Percentiles rank a stretch among this genome's conserved stretches.
phyloP scores from a whole-genome alignment of 306 rosid genomes.

The Datisca glomerata region DNA sequence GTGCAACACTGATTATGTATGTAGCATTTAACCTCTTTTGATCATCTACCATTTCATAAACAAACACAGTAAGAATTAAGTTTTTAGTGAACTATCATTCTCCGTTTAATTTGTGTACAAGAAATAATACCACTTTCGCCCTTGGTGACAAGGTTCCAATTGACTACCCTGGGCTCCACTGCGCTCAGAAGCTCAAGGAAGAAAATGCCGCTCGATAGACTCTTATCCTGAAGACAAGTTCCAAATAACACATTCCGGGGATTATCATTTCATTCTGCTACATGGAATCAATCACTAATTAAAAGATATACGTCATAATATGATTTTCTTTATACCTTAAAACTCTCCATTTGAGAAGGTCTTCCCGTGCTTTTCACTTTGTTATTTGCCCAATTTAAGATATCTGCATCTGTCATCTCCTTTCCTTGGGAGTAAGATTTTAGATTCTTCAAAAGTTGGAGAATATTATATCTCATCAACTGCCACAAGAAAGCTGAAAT shows the following conservation, averaged over 20 bases:
- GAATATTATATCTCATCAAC: constrained; percentile 83
- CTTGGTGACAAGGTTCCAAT: constrained; percentile 96
- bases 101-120: not conserved
- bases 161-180: constrained; percentile 90
- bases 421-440: constrained; percentile 79
- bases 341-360: constrained; percentile 64
- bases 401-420: constrained; percentile 82
- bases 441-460: constrained; percentile 74
- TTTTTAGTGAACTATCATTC: too few relatives aligned
- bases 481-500: constrained; percentile 96
- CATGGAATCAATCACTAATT: too few relatives aligned
- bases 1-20: constrained; percentile 82
- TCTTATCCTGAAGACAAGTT: constrained; percentile 50
- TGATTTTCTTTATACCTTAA: constrained; percentile 37
- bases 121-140: constrained; percentile 69
- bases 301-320: not conserved
- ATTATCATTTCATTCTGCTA: constrained; percentile 9
- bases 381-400: constrained; percentile 74
- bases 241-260: constrained; percentile 7
- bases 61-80: too few relatives aligned
- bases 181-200: constrained; percentile 95
- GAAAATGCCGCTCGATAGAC: constrained; percentile 78
- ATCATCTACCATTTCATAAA: constrained; percentile 33
- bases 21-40: constrained; percentile 94
- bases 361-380: constrained; percentile 76